Percentiles rank a stretch among this genome's conserved stretches.
These are phyloP conservation scores for Chaetothyriales sp. DNA, from an alignment of 2,329 filamentous ascomycete genomes.

Conservation along the genomic window DNA sequence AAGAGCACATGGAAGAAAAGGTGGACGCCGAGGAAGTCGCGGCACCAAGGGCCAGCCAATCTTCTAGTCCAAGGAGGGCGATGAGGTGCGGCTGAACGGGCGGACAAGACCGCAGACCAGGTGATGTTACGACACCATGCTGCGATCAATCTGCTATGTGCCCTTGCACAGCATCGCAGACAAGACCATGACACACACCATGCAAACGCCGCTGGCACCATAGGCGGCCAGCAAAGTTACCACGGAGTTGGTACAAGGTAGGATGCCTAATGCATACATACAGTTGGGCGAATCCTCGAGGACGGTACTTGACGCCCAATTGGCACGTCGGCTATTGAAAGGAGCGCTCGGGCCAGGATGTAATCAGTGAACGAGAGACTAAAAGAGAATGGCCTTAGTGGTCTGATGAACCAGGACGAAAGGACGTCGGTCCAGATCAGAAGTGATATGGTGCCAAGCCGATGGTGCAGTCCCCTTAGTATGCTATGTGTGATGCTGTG, in stretches of 20 bases:
- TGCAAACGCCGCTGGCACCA: background rate
- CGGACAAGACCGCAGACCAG: background rate
- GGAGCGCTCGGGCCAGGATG: too few species aligned
- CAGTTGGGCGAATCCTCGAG: background rate
- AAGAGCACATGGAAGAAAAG: background rate
- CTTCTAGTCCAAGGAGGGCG: background rate
- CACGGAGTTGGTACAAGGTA: background rate
- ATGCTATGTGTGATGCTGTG: too few species aligned
- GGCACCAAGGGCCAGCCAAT: background rate
- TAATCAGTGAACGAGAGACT: too few species aligned
- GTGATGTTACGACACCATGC: background rate
- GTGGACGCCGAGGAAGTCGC: background rate
- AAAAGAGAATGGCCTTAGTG: too few species aligned
- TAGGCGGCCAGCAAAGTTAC: background rate
- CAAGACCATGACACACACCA: background rate
- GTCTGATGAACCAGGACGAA: too few species aligned
- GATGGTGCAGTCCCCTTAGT: too few species aligned
- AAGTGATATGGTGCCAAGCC: too few species aligned
- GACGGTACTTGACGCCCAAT: background rate
- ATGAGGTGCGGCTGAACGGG: too few species aligned
- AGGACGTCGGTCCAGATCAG: too few species aligned
- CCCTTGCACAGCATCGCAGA: background rate
- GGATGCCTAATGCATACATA: background rate
- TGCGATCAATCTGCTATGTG: background rate
- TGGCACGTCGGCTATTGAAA: background rate